Base-by-base conservation (phyloP, 352 stramenopile genomes). In the Peronosclerospora sorghi region DNA sequence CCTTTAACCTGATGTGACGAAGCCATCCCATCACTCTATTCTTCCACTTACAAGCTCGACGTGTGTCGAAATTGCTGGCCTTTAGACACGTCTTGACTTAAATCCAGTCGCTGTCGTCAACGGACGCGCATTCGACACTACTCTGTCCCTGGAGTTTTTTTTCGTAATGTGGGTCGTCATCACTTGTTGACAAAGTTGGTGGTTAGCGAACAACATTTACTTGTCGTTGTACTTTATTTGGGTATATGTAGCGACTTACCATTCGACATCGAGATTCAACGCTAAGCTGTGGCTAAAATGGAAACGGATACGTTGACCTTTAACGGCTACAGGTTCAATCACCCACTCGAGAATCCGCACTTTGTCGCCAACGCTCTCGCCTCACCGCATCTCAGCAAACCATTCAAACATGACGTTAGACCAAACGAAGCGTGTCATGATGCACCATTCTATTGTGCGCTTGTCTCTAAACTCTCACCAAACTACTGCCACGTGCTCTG, bases 231-330 rank as follows among this genome's bases (percentile, higher is more conserved):
- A 35, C 43, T 28, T 17, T n/a, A 7, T 39, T n/a, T 26, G 21
- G 6, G 21, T 26, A 6, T 26, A 13, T 27, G 21, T 6, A 60
- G 76, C 12, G 86, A 86, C 29, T 51, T 87, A 41, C 77, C 74
- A 9, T 85, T 83, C 32, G 68, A 85, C 30, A 54, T 83, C 18
- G 73, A 77, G 48, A 82, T 90, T 36, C 71, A 86, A 60, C 73
- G 71, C 26, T 68, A 84, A 50, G 58, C 73, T 10, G 75, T 90
- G 23, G 73, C 70, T 1, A 68, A 87, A 43, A 82, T 83, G 68
- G 83, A 83, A 42, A 78, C 62, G 30, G 74, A 86, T 45, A 84
- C 77, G 21, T 44, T 44, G 17, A 59, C 68, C 2, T 86, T 87
- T 46, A 58, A 83, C 26, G 75, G 75, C 29, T 91, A 67, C 44